A percentile compares a stretch with the other conserved stretches of the same genome.
phyloP scores from a whole-genome alignment of 2,329 filamentous ascomycete species.

The Orbilia brochopaga region DNA sequence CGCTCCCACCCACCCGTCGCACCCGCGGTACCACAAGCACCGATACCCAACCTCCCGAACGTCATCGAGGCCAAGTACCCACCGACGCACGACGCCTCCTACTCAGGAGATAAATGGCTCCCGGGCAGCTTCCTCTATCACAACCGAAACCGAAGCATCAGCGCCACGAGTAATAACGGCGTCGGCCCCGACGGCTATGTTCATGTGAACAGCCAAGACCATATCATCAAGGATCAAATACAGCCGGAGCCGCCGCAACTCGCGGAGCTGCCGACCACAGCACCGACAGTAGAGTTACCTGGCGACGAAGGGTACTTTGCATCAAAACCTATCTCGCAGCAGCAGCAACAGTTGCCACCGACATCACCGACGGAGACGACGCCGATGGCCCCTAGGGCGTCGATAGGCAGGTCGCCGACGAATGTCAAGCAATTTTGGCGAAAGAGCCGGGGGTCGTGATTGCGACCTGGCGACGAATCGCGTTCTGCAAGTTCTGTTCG shows the following conservation, averaged over 20 bases:
- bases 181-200: conserved; percentile 24
- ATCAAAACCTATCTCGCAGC: conserved; percentile 13
- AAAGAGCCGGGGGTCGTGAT: conserved; percentile 21
- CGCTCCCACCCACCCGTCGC: conserved; percentile 19
- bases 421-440: conserved; percentile 23
- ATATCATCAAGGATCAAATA: conserved; percentile 11
- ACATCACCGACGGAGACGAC: conserved; percentile 12
- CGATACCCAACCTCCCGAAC: conserved; percentile 35
- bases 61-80: conserved; percentile 47
- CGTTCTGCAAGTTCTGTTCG: too few relatives aligned
- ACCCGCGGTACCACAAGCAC: conserved; percentile 39
- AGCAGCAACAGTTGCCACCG: conserved; percentile 11
- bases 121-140: conserved; percentile 47
- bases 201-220: conserved; percentile 1
- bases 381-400: conserved; percentile 1
- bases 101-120: conserved; percentile 43
- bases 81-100: conserved; percentile 32
- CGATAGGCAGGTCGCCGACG: conserved; percentile 10
- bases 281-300: conserved; percentile 31
- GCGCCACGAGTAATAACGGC: conserved; percentile 24
- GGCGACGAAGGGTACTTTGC: conserved; percentile 44
- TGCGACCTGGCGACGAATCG: neutral
- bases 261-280: conserved; percentile 21
- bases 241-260: conserved; percentile 15
- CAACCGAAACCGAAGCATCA: conserved; percentile 31